Conservation (phyloP, 768 basidiomycete genomes). For the Mycena vitilis region DNA sequence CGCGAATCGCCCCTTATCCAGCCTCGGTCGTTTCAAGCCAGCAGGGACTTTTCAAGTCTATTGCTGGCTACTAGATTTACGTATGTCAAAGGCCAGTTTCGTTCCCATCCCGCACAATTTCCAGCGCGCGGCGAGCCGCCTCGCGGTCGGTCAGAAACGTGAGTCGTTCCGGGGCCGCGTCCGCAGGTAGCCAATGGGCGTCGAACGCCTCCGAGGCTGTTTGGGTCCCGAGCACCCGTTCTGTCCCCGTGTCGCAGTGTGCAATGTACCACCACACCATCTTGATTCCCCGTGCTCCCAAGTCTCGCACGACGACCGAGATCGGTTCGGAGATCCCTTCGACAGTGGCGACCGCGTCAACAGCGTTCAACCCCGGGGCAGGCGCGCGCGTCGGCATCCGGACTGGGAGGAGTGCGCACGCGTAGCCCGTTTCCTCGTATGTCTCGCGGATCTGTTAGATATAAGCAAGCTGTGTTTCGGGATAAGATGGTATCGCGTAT, state of each 20-base stretch:
- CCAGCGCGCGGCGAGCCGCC: constrained; percentile 51
- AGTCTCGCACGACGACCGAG: constrained; percentile 42
- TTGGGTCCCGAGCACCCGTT: constrained; percentile 55
- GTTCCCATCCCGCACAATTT: constrained; percentile 45
- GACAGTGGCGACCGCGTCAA: constrained; percentile 38
- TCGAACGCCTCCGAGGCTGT: constrained; percentile 57
- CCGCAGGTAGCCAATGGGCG: constrained; percentile 50
- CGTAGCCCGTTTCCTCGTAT: constrained; percentile 74
- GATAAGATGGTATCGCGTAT: constrained; percentile 22
- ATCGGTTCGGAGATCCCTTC: constrained; percentile 47
- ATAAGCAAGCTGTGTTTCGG: neutral
- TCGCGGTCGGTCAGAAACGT: constrained; percentile 53
- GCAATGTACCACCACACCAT: constrained; percentile 66
- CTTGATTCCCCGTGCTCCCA: constrained; percentile 49
- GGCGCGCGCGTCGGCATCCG: constrained; percentile 69
- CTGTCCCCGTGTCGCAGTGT: constrained; percentile 43
- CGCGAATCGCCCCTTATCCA: constrained; percentile 34
- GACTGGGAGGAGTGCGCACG: constrained; percentile 61
- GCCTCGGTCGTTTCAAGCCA: neutral
- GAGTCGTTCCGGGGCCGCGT: constrained; percentile 49
- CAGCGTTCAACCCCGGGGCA: constrained; percentile 53
- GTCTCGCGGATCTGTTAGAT: constrained; percentile 56
- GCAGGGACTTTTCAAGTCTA: neutral
- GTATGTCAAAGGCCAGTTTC: neutral
- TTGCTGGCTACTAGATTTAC: neutral